phyloP scores from a whole-genome alignment of 352 stramenopile species.

The Globisporangium yorkense region DNA sequence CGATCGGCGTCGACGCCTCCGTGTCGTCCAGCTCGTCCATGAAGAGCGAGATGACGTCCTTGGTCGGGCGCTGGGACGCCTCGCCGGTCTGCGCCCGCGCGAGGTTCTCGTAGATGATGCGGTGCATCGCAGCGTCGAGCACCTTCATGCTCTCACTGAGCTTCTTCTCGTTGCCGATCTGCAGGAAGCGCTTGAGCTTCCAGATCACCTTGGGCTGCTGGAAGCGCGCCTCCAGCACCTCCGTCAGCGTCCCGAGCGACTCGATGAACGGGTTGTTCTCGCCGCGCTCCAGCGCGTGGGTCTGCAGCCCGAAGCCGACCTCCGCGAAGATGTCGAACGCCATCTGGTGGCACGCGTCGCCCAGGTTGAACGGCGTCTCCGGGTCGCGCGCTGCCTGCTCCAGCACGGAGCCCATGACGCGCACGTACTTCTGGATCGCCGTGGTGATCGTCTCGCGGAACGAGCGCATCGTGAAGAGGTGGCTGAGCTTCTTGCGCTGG shows the following conservation, averaged over 20 bases:
- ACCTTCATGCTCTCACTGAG: constrained; percentile 22
- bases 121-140: constrained; percentile 35
- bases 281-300: constrained; percentile 28
- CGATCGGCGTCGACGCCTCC: constrained; percentile 9
- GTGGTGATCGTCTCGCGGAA: constrained; percentile 21
- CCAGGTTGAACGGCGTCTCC: constrained; percentile 2
- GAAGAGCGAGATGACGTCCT: constrained; percentile 46
- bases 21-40: constrained; percentile 19
- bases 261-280: constrained; percentile 45
- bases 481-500: constrained; percentile 24
- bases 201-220: constrained; percentile 40
- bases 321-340: constrained; percentile 54
- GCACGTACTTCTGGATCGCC: constrained; percentile 32
- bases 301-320: constrained; percentile 44
- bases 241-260: constrained; percentile 28
- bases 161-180: constrained; percentile 31
- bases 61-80: constrained; percentile 6
- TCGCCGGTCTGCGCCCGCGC: constrained; percentile 6
- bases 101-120: constrained; percentile 41
- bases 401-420: constrained; percentile 21
- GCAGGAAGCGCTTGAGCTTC: constrained; percentile 47
- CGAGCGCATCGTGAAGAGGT: constrained; percentile 26
- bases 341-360: constrained; percentile 39
- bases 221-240: constrained; percentile 37
- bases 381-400: background rate